A percentile compares a stretch with the other conserved stretches of the same genome.
Evolutionary conservation across 257 asterid genomes (phyloP).

Genomic region (Gentiana straminea): DNA sequence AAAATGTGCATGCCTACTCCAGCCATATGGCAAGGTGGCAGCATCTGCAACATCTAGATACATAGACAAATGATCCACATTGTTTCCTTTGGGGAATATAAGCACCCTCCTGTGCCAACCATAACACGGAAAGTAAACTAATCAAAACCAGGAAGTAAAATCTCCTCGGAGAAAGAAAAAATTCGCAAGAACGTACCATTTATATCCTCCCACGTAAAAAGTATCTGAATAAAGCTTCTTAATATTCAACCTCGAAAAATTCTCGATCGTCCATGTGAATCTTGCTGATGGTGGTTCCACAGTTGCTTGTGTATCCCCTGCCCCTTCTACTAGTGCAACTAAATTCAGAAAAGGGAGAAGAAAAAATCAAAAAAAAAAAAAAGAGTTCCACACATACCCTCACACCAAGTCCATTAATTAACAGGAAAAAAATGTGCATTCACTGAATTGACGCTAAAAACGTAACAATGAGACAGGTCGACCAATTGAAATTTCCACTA

Average conservation of each 20-base stretch:
- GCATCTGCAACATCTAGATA: slow-evolving; percentile 83
- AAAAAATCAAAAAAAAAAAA: not conserved
- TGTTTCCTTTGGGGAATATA: slow-evolving; percentile 79
- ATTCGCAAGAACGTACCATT: slow-evolving; percentile 27
- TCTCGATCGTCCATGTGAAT: slow-evolving; percentile 57
- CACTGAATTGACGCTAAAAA: not conserved
- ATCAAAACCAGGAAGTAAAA: not conserved
- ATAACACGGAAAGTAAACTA: not conserved
- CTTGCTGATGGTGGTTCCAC: slow-evolving; percentile 58
- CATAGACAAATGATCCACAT: slow-evolving; percentile 73
- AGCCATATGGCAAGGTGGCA: slow-evolving; percentile 56
- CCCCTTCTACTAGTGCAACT: slow-evolving; percentile 39
- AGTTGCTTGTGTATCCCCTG: slow-evolving; percentile 34
- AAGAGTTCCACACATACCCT: no score
- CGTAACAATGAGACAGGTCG: not conserved
- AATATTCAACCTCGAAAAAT: slow-evolving; percentile 48
- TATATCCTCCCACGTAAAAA: slow-evolving; percentile 49
- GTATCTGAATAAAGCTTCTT: slow-evolving; percentile 55
- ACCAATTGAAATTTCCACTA: slow-evolving; percentile 2
- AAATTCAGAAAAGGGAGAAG: not conserved
- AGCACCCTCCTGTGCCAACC: slow-evolving; percentile 61
- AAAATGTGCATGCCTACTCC: slow-evolving; percentile 87
- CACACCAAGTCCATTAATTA: slow-evolving; percentile 3
- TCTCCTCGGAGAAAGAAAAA: not conserved
- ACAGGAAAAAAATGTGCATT: not conserved